Evolutionary conservation across 1,139 yeast genomes (phyloP).

Genomic region (Protomyces lactucae-debilis): DNA sequence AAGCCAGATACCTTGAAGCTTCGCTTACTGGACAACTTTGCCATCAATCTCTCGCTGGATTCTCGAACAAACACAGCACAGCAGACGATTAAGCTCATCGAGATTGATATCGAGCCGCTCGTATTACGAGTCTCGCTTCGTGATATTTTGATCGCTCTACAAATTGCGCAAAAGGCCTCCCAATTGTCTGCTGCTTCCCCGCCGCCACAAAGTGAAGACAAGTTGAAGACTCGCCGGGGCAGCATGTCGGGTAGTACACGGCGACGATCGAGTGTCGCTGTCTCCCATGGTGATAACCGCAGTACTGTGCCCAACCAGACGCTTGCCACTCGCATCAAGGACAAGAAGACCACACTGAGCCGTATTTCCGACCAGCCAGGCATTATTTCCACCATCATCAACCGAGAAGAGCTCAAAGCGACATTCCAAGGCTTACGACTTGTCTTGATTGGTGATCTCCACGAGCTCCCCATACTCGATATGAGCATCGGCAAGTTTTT

Average conservation of each 20-base stretch:
- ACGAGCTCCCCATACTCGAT: slow-evolving; percentile 87
- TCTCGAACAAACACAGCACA: slow-evolving; percentile 58
- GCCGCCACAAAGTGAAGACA: neutral
- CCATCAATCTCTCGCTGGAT: slow-evolving; percentile 70
- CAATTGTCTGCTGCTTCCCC: slow-evolving; percentile 41
- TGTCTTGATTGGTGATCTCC: slow-evolving; percentile 87
- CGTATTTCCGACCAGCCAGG: neutral
- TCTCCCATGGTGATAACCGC: neutral
- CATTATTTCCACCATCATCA: slow-evolving; percentile 28
- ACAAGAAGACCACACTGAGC: neutral
- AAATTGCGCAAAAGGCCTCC: slow-evolving; percentile 67
- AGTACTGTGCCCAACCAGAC: slow-evolving; percentile 11
- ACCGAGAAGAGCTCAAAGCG: slow-evolving; percentile 61
- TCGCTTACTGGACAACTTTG: slow-evolving; percentile 82
- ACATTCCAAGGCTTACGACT: slow-evolving; percentile 77
- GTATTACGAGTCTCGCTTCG: slow-evolving; percentile 75
- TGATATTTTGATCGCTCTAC: slow-evolving; percentile 75
- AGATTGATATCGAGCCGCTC: slow-evolving; percentile 72
- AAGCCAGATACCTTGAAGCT: slow-evolving; percentile 55
- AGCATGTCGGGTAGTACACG: neutral
- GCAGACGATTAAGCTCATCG: slow-evolving; percentile 57
- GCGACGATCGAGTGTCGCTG: slow-evolving; percentile 3
- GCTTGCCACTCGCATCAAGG: slow-evolving; percentile 17
- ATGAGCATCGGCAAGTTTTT: slow-evolving; percentile 71
- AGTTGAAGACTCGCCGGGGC: neutral